Percentiles rank a stretch among this genome's conserved stretches.
Conservation (phyloP, 345 rosid genomes). For the Rhizophora mangle region DNA sequence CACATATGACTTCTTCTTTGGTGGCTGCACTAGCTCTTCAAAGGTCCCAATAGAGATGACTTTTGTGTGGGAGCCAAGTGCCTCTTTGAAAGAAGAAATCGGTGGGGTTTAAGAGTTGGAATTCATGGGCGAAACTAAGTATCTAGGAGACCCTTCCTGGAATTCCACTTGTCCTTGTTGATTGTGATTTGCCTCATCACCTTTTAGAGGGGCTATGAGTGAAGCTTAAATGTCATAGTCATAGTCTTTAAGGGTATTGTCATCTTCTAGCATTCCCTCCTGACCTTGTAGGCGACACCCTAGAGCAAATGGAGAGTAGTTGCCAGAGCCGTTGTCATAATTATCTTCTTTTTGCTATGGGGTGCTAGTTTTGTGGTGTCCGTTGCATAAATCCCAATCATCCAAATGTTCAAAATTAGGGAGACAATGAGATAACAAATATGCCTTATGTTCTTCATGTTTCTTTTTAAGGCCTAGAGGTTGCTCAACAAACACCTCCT, state of each 20-base stretch:
- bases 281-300: constrained; percentile 30
- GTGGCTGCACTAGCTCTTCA: constrained; percentile 24
- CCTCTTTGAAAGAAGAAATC: constrained; percentile 11
- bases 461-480: too few relatives aligned
- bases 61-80: constrained; percentile 27
- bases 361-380: background rate
- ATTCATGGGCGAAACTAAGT: constrained; percentile 13
- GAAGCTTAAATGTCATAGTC: constrained; percentile 13
- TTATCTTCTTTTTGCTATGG: background rate
- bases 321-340: background rate
- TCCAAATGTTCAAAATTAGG: background rate
- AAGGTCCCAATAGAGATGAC: constrained; percentile 28
- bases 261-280: constrained; percentile 2
- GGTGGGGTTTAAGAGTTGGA: constrained; percentile 5
- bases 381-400: background rate
- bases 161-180: constrained; percentile 11
- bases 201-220: constrained; percentile 18
- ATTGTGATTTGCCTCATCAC: constrained; percentile 13
- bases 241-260: background rate
- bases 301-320: background rate
- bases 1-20: constrained; percentile 12
- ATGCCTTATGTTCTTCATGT: too few relatives aligned
- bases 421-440: background rate
- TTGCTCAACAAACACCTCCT: too few relatives aligned
- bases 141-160: constrained; percentile 21